Evolutionary conservation across 768 basidiomycete species (phyloP).

Genomic region (Mycena amicta): DNA sequence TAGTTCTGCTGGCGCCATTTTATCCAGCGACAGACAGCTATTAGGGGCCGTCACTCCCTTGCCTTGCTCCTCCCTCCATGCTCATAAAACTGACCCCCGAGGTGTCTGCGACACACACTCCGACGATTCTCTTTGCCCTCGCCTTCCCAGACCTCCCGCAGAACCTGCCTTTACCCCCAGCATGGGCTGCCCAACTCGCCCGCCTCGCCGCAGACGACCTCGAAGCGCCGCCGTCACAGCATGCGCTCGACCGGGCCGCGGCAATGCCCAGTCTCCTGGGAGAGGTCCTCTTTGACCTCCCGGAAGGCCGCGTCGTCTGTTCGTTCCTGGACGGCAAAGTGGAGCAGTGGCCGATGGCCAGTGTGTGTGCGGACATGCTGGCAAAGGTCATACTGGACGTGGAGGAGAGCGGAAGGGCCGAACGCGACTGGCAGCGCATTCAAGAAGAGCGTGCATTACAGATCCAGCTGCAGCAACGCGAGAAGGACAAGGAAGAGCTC

Average conservation of each 20-base stretch:
- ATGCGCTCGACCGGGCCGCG: slow-evolving; percentile 52
- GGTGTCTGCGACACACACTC: slow-evolving; percentile 47
- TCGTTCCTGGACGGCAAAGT: slow-evolving; percentile 58
- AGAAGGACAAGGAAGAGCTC: slow-evolving; percentile 24
- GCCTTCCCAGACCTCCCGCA: slow-evolving; percentile 46
- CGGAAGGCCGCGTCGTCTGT: slow-evolving; percentile 47
- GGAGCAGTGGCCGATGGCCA: slow-evolving; percentile 48
- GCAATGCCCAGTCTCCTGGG: slow-evolving; percentile 57
- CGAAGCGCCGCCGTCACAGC: slow-evolving; percentile 44
- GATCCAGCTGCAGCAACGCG: slow-evolving; percentile 3
- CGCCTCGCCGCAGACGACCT: slow-evolving; percentile 50
- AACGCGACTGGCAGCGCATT: slow-evolving; percentile 25
- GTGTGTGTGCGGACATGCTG: slow-evolving; percentile 46
- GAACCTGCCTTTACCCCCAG: slow-evolving; percentile 46
- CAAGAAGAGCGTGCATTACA: slow-evolving; percentile 3
- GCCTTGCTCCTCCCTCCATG: slow-evolving; percentile 39
- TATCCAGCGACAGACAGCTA: too few relatives aligned
- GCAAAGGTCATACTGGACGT: slow-evolving; percentile 57
- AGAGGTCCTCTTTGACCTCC: slow-evolving; percentile 66
- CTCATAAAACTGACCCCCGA: slow-evolving; percentile 55
- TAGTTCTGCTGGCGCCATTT: background rate
- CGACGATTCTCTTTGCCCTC: slow-evolving; percentile 58
- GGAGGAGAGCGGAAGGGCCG: slow-evolving; percentile 46
- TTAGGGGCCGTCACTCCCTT: background rate
- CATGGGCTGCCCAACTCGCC: slow-evolving; percentile 60